These are phyloP conservation scores for Torulaspora gathmanii DNA, from an alignment of 805 yeast species.

Conservation along the genomic window DNA sequence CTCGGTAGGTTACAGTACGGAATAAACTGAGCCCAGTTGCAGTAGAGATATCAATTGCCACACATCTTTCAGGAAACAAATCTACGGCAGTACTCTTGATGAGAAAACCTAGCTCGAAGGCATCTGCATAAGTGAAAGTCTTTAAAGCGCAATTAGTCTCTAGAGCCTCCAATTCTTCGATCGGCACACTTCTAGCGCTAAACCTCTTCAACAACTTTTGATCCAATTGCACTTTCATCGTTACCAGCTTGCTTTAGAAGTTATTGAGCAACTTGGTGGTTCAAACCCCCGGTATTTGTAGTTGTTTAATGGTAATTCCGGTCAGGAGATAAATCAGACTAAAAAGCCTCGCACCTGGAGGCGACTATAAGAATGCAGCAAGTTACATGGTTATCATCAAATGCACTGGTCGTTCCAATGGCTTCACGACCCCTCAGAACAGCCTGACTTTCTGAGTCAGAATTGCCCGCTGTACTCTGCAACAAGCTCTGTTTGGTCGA, in stretches of 20 bases:
- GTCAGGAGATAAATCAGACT: not conserved
- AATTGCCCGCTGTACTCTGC: not conserved
- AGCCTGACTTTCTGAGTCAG: too few species aligned
- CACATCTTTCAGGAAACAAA: slow-evolving; percentile 33
- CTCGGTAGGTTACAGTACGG: slow-evolving; percentile 38
- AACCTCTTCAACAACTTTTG: slow-evolving; percentile 8
- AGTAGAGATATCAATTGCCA: slow-evolving; percentile 47
- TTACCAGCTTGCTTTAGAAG: not conserved
- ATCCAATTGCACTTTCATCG: slow-evolving; percentile 5
- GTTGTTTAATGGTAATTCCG: not conserved
- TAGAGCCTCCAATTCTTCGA: slow-evolving; percentile 8
- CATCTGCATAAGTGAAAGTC: slow-evolving; percentile 35
- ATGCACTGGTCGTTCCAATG: too few species aligned
- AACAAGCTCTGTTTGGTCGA: not conserved
- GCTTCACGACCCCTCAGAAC: not conserved
- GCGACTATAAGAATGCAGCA: too few species aligned
- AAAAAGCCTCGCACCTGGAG: too few species aligned
- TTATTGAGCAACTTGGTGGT: not conserved
- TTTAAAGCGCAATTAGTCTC: slow-evolving; percentile 7
- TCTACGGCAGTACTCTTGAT: slow-evolving; percentile 38
- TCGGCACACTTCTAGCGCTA: slow-evolving; percentile 4
- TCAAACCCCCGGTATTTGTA: not conserved
- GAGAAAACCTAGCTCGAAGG: slow-evolving; percentile 44
- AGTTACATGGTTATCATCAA: too few species aligned
- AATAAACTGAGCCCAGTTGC: slow-evolving; percentile 45